A percentile compares a stretch with the other conserved stretches of the same genome.
phyloP scores from a whole-genome alignment of 1,284 basidiomycete species.

The Fomitopsis palustris region DNA sequence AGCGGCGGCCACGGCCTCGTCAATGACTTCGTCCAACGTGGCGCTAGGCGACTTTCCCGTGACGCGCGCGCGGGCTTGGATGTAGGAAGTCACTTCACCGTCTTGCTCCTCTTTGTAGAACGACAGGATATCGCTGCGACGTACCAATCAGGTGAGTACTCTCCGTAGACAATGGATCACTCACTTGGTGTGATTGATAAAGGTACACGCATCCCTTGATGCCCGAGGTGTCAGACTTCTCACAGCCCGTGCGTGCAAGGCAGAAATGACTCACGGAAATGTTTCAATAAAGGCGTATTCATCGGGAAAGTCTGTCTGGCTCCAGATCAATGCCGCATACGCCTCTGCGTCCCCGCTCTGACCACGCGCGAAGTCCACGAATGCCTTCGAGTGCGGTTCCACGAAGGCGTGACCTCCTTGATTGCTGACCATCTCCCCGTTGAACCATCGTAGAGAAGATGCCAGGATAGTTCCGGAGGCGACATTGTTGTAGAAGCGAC shows the following conservation, averaged over 20 bases:
- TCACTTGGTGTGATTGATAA: constrained; percentile 11
- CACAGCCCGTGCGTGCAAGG: not conserved
- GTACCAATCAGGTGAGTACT: not conserved
- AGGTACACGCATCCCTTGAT: constrained; percentile 11
- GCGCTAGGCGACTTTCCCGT: constrained; percentile 7
- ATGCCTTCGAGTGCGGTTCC: constrained; percentile 1
- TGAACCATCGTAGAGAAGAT: constrained; percentile 12
- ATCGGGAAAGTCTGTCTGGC: constrained; percentile 13
- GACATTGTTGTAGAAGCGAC: constrained; percentile 11
- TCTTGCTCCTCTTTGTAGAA: constrained; percentile 17
- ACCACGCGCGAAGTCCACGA: constrained; percentile 8
- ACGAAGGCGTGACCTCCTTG: constrained; percentile 1
- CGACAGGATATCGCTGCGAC: constrained; percentile 10
- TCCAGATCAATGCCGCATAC: constrained; percentile 15
- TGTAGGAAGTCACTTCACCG: constrained; percentile 8
- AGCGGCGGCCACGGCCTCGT: constrained; percentile 11
- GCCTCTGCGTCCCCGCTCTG: constrained; percentile 11
- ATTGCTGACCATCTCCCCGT: constrained; percentile 12
- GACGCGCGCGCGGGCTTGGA: constrained; percentile 11
- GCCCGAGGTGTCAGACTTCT: not conserved
- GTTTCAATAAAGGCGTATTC: constrained; percentile 8
- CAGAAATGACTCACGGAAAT: constrained; percentile 11
- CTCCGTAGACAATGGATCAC: not conserved
- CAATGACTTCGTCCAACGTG: constrained; percentile 10
- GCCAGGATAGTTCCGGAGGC: constrained; percentile 9